Percentiles rank a stretch among this genome's conserved stretches.
Evolutionary conservation across 176 grass and related monocot species (phyloP).

Genomic region (Oryza officinalis): DNA sequence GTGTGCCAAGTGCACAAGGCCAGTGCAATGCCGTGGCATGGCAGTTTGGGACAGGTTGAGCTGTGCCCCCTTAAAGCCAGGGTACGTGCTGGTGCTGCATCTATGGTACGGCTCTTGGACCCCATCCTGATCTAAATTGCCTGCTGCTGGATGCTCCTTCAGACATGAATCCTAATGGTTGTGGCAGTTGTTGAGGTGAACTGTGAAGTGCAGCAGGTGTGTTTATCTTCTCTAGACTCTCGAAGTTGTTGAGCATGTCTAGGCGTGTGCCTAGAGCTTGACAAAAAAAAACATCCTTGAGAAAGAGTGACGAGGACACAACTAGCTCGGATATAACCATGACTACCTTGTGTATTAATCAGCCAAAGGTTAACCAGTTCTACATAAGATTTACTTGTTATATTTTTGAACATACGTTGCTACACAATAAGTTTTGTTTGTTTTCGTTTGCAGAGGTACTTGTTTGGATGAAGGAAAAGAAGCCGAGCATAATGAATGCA

Average conservation of each 20-base stretch:
- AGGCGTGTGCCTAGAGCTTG: background rate
- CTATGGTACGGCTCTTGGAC: background rate
- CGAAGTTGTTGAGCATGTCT: slow-evolving; percentile 21
- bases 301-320: too few relatives aligned
- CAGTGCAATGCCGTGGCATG: slow-evolving; percentile 17
- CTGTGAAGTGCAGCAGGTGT: background rate
- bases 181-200: slow-evolving; percentile 8
- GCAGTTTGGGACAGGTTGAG: slow-evolving; percentile 35
- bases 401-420: too few relatives aligned
- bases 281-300: background rate
- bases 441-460: too few relatives aligned
- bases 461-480: too few relatives aligned
- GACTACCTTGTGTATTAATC: too few relatives aligned
- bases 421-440: too few relatives aligned
- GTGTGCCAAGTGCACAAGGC: background rate
- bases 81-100: background rate
- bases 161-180: background rate
- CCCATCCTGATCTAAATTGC: background rate
- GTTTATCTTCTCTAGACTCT: background rate
- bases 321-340: too few relatives aligned
- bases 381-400: too few relatives aligned
- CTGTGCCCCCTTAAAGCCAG: slow-evolving; percentile 20
- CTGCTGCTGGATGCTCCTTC: background rate
- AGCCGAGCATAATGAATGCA: too few relatives aligned
- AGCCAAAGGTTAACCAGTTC: too few relatives aligned